phyloP scores from a whole-genome alignment of 495 filamentous ascomycete genomes.

The Acidomyces sp. region DNA sequence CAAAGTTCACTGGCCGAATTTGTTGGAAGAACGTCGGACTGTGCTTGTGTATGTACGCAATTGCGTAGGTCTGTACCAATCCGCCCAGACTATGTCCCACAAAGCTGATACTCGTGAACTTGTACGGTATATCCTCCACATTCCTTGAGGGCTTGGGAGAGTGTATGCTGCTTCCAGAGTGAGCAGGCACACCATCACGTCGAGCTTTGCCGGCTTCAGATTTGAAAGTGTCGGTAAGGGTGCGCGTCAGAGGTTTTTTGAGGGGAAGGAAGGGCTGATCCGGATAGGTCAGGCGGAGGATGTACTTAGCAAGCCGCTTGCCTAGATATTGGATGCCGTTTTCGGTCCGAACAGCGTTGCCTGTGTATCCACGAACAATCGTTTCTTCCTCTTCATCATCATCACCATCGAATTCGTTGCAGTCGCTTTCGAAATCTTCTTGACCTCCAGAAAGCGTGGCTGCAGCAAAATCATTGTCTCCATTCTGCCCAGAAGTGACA shows the following conservation, averaged over 20 bases:
- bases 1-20: constrained; percentile 85
- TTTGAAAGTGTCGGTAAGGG: constrained; percentile 28
- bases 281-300: constrained; percentile 80
- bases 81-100: constrained; percentile 89
- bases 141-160: constrained; percentile 20
- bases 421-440: constrained; percentile 25
- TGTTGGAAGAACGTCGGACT: constrained; percentile 79
- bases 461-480: constrained; percentile 19
- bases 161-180: constrained; percentile 42
- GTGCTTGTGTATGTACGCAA: constrained; percentile 95
- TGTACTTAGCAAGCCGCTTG: constrained; percentile 82
- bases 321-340: constrained; percentile 92
- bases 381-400: constrained; percentile 66
- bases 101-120: constrained; percentile 91
- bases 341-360: constrained; percentile 83
- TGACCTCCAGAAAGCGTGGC: constrained; percentile 31
- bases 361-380: constrained; percentile 84
- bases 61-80: constrained; percentile 82
- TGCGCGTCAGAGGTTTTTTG: constrained; percentile 36
- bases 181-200: constrained; percentile 23
- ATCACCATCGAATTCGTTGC: constrained; percentile 31
- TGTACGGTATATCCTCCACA: constrained; percentile 51
- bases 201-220: constrained; percentile 19
- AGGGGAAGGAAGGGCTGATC: constrained; percentile 72
- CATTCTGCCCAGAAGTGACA: too few species aligned